Evolutionary conservation across 2,329 filamentous ascomycete genomes (phyloP), one percentile per base, ranked within the genome.

Genomic region (Talaromyces sp.): DNA sequence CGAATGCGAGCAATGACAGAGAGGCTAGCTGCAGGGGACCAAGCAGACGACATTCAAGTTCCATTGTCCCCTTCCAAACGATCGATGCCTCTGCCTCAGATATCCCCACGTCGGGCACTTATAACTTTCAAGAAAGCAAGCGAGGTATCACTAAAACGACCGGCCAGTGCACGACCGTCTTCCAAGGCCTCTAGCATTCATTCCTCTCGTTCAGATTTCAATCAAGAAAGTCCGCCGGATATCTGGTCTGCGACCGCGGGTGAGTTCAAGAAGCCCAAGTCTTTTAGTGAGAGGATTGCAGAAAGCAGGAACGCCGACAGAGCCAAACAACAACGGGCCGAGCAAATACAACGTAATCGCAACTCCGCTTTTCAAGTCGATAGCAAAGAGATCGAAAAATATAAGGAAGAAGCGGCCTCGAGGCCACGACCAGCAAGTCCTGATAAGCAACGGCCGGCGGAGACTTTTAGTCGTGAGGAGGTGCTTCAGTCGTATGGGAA

Each of bases 271-370:
- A 73, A 64, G 46, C 66, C 69, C 19, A 86, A 84, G 65, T 80
- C 84, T 56, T 99, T 97, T 73, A 96, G 89, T 68, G 91, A 97
- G 72, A 82, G 92, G 48, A 83, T 99, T 61, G 87, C 89, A 1
- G 85, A 89, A 52, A 87, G 85, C 37, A 84, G 77, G 48, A 67
- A 70, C 19, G 65, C 66, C n/a, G 74, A 77, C 31, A 74, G 71
- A 56, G 67, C 67, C 22, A 70, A 68, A 28, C 66, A 73, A 59
- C 71, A 76, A 51, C 73, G 69, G 48, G 69, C 69, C 41, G 71
- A 75, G 53, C 67, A 66, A 37, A 63, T 72, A 21, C 70, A 72
- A 48, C 69, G 66, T 9, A 75, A 72, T 54, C 71, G 77, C 63
- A 77, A 71, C 58, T 70, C 73, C 2, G 73, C 70, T 0, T 80